phyloP scores from a whole-genome alignment of 257 asterid genomes.

The Gardenia jasminoides region DNA sequence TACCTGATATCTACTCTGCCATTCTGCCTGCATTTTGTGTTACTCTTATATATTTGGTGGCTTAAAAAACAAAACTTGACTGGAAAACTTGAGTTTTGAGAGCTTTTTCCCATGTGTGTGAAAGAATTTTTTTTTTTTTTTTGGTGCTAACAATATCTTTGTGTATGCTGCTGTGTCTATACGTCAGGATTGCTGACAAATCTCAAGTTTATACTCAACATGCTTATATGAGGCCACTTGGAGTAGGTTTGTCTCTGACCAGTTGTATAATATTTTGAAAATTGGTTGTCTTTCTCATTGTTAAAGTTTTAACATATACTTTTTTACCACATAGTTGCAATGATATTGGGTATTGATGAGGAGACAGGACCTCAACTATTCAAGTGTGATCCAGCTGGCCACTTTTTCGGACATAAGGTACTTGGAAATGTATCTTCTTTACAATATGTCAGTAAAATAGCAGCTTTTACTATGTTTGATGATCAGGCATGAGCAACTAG shows the following conservation, averaged over 20 bases:
- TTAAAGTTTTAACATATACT: neutral
- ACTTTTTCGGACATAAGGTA: slow-evolving; percentile 98
- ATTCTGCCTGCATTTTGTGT: neutral
- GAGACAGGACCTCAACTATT: slow-evolving; percentile 98
- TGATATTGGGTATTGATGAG: slow-evolving; percentile 93
- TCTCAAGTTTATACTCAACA: slow-evolving; percentile 99
- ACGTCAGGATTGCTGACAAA: slow-evolving; percentile 96
- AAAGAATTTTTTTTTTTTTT: neutral
- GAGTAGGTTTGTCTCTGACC: slow-evolving; percentile 69
- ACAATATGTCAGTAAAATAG: neutral
- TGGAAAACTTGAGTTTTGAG: neutral
- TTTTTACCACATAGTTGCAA: slow-evolving; percentile 59
- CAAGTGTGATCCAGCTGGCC: slow-evolving; percentile 99
- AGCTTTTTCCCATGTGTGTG: neutral
- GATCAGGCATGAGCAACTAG: neutral
- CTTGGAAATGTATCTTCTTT: neutral
- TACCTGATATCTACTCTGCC: no score
- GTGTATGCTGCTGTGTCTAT: slow-evolving; percentile 1
- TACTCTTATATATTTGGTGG: neutral
- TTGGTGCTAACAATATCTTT: neutral
- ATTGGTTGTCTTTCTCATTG: slow-evolving; percentile 12
- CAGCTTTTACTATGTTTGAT: neutral
- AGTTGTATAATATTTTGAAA: neutral
- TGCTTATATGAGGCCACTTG: slow-evolving; percentile 99
- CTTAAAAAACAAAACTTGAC: neutral